These are phyloP conservation scores for Salvia splendens DNA, from an alignment of 257 asterid species.

Conservation along the genomic window DNA sequence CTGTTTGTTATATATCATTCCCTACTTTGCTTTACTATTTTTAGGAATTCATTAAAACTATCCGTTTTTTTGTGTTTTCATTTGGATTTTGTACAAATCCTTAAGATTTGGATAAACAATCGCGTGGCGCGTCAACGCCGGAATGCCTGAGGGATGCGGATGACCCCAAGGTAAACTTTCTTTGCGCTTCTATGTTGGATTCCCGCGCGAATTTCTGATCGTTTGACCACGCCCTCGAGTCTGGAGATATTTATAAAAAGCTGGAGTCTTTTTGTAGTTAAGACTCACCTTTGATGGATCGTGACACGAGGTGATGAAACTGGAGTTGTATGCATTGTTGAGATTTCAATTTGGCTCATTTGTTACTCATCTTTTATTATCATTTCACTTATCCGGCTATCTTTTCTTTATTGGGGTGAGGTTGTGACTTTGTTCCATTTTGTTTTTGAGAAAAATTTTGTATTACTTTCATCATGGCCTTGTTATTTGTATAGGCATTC, in stretches of 20 bases:
- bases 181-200: conserved; percentile 15
- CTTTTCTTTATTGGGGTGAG: not conserved
- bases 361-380: conserved; percentile 17
- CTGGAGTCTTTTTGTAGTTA: not conserved
- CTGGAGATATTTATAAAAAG: not conserved
- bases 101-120: conserved; percentile 61
- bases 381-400: not conserved
- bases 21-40: conserved; percentile 40
- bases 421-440: no score
- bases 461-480: conserved; percentile 9
- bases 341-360: conserved; percentile 22
- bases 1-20: conserved; percentile 2
- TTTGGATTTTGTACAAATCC: conserved; percentile 17
- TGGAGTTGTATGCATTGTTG: conserved; percentile 21
- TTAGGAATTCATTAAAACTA: conserved; percentile 36
- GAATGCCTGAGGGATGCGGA: conserved; percentile 42
- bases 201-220: conserved; percentile 14
- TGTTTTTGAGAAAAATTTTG: not conserved
- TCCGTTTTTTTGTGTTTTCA: conserved; percentile 20
- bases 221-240: conserved; percentile 25
- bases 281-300: conserved; percentile 14
- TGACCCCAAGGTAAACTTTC: conserved; percentile 52
- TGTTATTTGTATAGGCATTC: not conserved
- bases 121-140: conserved; percentile 49
- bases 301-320: not conserved